A percentile compares a stretch with the other conserved stretches of the same genome.
phyloP scores from a whole-genome alignment of 2,329 filamentous ascomycete species.

The Cadophora sp. region DNA sequence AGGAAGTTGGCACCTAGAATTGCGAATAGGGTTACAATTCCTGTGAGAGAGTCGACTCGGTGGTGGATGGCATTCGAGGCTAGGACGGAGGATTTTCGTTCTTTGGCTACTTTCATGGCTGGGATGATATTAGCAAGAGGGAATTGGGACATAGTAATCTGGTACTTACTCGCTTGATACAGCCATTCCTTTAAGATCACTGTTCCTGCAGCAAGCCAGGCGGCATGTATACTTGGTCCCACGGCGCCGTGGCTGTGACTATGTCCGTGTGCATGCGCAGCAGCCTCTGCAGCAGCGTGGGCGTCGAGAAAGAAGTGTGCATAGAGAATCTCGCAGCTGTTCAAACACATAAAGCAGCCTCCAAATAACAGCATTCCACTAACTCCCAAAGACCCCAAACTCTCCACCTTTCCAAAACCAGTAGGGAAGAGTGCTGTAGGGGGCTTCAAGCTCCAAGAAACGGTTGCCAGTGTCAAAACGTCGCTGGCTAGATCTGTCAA shows the following conservation, averaged over 20 bases:
- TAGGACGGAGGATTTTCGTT: conserved; percentile 93
- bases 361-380: conserved; percentile 89
- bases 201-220: conserved; percentile 90
- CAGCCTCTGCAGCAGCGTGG: conserved; percentile 57
- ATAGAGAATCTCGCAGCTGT: conserved; percentile 73
- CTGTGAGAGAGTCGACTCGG: conserved; percentile 93
- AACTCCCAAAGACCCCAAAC: conserved; percentile 89
- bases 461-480: conserved; percentile 90
- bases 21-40: conserved; percentile 87
- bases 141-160: neutral
- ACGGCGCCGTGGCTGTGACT: conserved; percentile 55
- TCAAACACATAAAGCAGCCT: conserved; percentile 90
- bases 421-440: conserved; percentile 84
- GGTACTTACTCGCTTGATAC: conserved; percentile 88
- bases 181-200: conserved; percentile 96
- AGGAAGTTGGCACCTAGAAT: conserved; percentile 91
- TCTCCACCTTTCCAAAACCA: conserved; percentile 98
- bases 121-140: conserved; percentile 36
- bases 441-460: conserved; percentile 89
- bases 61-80: conserved; percentile 97
- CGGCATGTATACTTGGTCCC: conserved; percentile 88
- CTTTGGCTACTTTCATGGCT: conserved; percentile 95
- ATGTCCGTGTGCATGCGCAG: conserved; percentile 65
- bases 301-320: conserved; percentile 75
- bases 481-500: conserved; percentile 95